Percentiles rank a stretch among this genome's conserved stretches.
These are phyloP conservation scores for Aspergillus ostianus DNA, from an alignment of 495 filamentous ascomycete genomes.

Conservation along the genomic window DNA sequence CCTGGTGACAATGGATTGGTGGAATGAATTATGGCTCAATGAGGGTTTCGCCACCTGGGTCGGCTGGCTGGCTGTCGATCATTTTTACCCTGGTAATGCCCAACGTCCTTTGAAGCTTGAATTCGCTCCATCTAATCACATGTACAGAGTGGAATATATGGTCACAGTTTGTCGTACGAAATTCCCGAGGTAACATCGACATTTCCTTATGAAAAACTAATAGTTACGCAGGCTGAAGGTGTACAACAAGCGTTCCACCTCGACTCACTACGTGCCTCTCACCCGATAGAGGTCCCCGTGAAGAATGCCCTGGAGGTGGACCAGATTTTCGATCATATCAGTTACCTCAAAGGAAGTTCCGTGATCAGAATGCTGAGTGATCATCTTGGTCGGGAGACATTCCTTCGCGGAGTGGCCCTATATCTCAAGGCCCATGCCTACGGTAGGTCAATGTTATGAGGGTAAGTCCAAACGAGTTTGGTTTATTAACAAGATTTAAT, in stretches of 20 bases:
- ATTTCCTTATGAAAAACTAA: conserved; percentile 29
- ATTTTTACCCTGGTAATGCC: conserved; percentile 72
- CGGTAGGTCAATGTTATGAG: conserved; percentile 31
- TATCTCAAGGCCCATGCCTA: conserved; percentile 89
- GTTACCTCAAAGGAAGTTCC: conserved; percentile 92
- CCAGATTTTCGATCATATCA: conserved; percentile 94
- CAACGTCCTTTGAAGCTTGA: not conserved
- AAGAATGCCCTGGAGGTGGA: conserved; percentile 88
- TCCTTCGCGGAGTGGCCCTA: conserved; percentile 81
- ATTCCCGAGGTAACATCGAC: conserved; percentile 50
- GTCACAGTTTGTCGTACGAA: conserved; percentile 85
- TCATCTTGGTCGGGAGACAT: conserved; percentile 80
- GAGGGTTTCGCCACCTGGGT: conserved; percentile 99
- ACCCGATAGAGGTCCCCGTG: conserved; percentile 93
- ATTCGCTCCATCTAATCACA: conserved; percentile 9
- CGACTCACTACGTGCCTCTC: conserved; percentile 84
- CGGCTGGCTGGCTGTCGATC: conserved; percentile 88
- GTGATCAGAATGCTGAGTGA: conserved; percentile 91
- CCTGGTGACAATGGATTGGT: conserved; percentile 77
- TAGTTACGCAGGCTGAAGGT: conserved; percentile 66
- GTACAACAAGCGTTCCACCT: conserved; percentile 87
- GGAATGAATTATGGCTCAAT: conserved; percentile 96
- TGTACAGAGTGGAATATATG: conserved; percentile 82
- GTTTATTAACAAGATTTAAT: not conserved
- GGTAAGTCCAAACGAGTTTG: not conserved